Conservation (phyloP, 768 basidiomycete species). For the Naematelia encephala region DNA sequence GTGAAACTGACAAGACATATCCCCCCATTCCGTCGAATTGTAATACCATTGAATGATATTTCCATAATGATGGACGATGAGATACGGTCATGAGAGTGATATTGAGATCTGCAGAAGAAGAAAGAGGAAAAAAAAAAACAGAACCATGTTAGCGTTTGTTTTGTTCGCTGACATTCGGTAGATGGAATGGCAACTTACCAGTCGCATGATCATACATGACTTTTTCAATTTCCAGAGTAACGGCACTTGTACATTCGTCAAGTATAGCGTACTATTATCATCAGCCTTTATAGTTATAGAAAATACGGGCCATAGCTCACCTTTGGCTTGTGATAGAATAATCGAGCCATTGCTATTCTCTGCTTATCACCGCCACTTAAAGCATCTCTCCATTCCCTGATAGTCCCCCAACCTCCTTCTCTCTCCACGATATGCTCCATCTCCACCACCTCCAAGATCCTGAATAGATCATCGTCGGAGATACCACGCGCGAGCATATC, state of each 20-base stretch:
- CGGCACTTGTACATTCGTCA: slow-evolving; percentile 93
- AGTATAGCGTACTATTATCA: slow-evolving; percentile 78
- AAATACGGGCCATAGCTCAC: slow-evolving; percentile 52
- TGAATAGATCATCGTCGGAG: slow-evolving; percentile 69
- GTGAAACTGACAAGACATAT: slow-evolving; percentile 76
- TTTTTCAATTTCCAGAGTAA: slow-evolving; percentile 87
- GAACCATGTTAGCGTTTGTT: no score
- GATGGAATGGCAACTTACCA: no score
- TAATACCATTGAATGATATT: slow-evolving; percentile 74
- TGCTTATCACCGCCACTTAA: slow-evolving; percentile 95
- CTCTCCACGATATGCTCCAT: slow-evolving; percentile 83
- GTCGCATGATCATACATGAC: slow-evolving; percentile 93
- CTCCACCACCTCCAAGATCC: slow-evolving; percentile 71
- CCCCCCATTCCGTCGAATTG: slow-evolving; percentile 93
- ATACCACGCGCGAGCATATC: slow-evolving; percentile 77
- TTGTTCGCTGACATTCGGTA: no score
- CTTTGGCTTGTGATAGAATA: slow-evolving; percentile 94
- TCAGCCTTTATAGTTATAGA: background rate
- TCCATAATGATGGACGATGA: slow-evolving; percentile 84
- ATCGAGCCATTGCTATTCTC: slow-evolving; percentile 90
- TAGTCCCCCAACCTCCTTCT: slow-evolving; percentile 91
- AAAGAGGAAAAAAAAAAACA: no score
- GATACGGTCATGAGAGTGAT: slow-evolving; percentile 94
- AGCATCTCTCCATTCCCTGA: slow-evolving; percentile 89
- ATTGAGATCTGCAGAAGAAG: slow-evolving; percentile 57